Percentiles rank a stretch among this genome's conserved stretches.
Conservation (phyloP, 345 rosid species). For the Citrus cavaleriei region DNA sequence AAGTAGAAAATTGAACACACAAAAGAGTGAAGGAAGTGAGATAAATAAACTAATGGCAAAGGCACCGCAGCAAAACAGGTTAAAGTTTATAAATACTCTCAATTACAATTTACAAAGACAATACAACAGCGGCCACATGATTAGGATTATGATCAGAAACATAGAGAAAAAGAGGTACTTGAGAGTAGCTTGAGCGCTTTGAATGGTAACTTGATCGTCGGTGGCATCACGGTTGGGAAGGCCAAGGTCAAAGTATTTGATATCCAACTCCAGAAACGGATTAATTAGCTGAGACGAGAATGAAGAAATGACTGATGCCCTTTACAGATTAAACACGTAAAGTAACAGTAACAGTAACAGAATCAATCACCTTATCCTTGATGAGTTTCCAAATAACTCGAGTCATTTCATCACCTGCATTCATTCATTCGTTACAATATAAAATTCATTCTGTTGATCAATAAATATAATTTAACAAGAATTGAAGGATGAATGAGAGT, state of each 20-base stretch:
- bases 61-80: not conserved
- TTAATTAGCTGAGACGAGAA: conserved; percentile 44
- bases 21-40: not conserved
- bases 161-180: conserved; percentile 29
- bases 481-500: not conserved
- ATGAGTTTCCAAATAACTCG: conserved; percentile 62
- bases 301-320: not conserved
- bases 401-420: conserved; percentile 73
- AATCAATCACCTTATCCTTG: conserved; percentile 46
- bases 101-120: not conserved
- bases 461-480: not conserved
- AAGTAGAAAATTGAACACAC: not conserved
- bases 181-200: conserved; percentile 63
- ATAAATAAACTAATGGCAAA: too few species aligned
- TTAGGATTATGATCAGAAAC: not conserved
- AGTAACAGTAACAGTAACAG: not conserved
- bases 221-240: conserved; percentile 60
- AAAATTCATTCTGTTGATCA: not conserved
- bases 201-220: conserved; percentile 49
- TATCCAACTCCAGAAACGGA: conserved; percentile 63
- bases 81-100: not conserved
- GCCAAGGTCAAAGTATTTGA: conserved; percentile 68
- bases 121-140: not conserved
- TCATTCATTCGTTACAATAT: not conserved
- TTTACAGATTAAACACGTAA: too few species aligned